These are phyloP conservation scores for Triticum aestivum DNA, from an alignment of 176 grass and related monocot genomes.

Conservation along the genomic window IWGSC_CS_RefSeq_v2.1 NC_057802.1:103879030-103879529, in stretches of 20 bases:
- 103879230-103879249: neutral
- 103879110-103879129: neutral
- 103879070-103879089: neutral
- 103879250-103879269: slow-evolving; percentile 12
- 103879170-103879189: neutral
- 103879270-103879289: slow-evolving; percentile 93
- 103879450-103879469: neutral
- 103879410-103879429: neutral
- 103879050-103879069: neutral
- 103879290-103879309: slow-evolving; percentile 92
- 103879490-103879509: neutral
- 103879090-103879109: neutral
- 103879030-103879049: neutral
- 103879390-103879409: neutral
- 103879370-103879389: slow-evolving; percentile 66
- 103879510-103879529: slow-evolving; percentile 14
- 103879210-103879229: neutral
- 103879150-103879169: neutral
- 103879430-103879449: neutral
- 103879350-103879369: slow-evolving; percentile 84
- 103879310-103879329: slow-evolving; percentile 92
- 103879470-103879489: neutral
- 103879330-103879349: slow-evolving; percentile 92
- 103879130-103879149: neutral
- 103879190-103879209: neutral